These are phyloP conservation scores for Diddensiella transvaalensis DNA, from an alignment of 805 yeast species.

Conservation along the genomic window DNA sequence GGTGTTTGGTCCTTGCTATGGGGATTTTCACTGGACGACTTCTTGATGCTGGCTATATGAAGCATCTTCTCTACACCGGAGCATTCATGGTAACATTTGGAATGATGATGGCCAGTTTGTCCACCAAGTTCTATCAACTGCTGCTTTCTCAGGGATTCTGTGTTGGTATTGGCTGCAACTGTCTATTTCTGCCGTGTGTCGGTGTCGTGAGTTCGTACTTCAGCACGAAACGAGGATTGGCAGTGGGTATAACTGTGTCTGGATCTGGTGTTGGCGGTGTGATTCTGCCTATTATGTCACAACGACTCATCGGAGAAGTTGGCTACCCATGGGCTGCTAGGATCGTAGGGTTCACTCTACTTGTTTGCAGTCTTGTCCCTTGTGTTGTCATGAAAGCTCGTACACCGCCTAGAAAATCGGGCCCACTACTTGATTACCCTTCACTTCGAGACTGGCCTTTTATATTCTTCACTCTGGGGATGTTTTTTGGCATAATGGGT, in stretches of 20 bases:
- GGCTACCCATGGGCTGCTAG: conserved; percentile 52
- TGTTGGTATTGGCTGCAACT: conserved; percentile 43
- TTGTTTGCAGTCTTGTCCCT: conserved; percentile 28
- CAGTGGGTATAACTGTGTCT: conserved; percentile 43
- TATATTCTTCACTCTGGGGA: conserved; percentile 21
- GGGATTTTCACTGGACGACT: conserved; percentile 31
- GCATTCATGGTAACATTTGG: conserved; percentile 27
- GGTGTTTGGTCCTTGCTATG: conserved; percentile 24
- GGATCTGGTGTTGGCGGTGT: conserved; percentile 53
- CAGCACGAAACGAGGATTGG: conserved; percentile 40
- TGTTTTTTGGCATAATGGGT: conserved; percentile 35
- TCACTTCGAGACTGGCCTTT: conserved; percentile 23
- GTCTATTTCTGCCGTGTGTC: conserved; percentile 43
- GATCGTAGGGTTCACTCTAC: conserved; percentile 41
- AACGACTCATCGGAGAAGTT: conserved; percentile 38
- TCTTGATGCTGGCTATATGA: conserved; percentile 29
- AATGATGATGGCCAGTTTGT: conserved; percentile 34
- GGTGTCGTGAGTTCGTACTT: conserved; percentile 47
- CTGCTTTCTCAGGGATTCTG: conserved; percentile 50
- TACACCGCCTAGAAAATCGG: conserved; percentile 27
- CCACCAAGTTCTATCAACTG: conserved; percentile 45
- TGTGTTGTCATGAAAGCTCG: conserved; percentile 24
- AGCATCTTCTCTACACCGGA: conserved; percentile 24
- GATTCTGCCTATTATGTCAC: conserved; percentile 46
- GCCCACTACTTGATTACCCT: conserved; percentile 22